Conservation (phyloP, 2,329 filamentous ascomycete species). For the Biscogniauxia marginata region DNA sequence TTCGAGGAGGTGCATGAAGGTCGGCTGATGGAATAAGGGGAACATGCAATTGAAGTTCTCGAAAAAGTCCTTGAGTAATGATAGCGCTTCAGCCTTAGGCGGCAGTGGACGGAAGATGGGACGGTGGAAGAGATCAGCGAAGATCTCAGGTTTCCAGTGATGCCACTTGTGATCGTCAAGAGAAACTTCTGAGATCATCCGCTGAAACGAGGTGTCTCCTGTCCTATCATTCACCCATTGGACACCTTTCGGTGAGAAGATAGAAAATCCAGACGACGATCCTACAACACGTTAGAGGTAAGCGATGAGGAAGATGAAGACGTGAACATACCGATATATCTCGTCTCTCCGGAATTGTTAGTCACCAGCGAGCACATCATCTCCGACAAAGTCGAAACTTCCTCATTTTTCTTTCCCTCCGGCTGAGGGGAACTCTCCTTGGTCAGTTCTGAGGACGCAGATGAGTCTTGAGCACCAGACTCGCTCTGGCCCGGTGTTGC, state of each 20-base stretch:
- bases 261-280: slow-evolving; percentile 96
- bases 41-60: slow-evolving; percentile 99
- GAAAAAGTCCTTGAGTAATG: slow-evolving; percentile 89
- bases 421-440: slow-evolving; percentile 42
- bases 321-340: slow-evolving; percentile 78
- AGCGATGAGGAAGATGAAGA: not conserved
- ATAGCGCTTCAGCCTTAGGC: slow-evolving; percentile 81
- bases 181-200: slow-evolving; percentile 90
- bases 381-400: slow-evolving; percentile 87
- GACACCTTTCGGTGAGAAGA: slow-evolving; percentile 96
- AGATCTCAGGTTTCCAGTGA: slow-evolving; percentile 97
- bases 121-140: slow-evolving; percentile 85
- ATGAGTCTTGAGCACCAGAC: slow-evolving; percentile 47
- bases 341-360: slow-evolving; percentile 89
- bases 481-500: slow-evolving; percentile 44
- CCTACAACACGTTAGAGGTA: slow-evolving; percentile 47
- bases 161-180: slow-evolving; percentile 94
- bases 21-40: slow-evolving; percentile 93
- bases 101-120: slow-evolving; percentile 82
- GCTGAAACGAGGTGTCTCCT: slow-evolving; percentile 90
- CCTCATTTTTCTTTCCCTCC: slow-evolving; percentile 51
- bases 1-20: slow-evolving; percentile 96
- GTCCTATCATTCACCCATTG: slow-evolving; percentile 99
- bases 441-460: slow-evolving; percentile 51
- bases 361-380: slow-evolving; percentile 99